Conservation (phyloP, 2,329 filamentous ascomycete species). For the Tolypocladium pustulatum region DNA sequence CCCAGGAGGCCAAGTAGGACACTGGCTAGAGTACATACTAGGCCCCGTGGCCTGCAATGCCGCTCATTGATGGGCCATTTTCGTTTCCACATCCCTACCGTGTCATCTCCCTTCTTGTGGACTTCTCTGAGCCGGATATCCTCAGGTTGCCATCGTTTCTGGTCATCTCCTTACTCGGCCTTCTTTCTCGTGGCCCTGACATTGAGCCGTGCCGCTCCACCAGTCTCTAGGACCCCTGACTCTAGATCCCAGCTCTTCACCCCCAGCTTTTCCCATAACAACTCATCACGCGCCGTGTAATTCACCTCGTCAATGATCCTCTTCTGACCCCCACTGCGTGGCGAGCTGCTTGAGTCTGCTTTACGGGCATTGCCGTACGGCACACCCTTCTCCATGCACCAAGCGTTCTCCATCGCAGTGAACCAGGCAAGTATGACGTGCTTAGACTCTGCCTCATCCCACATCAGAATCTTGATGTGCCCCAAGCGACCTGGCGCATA, state of each 20-base stretch:
- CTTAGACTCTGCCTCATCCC: conserved; percentile 14
- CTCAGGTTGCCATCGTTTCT: background rate
- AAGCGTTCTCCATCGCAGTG: conserved; percentile 24
- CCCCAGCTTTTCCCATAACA: conserved; percentile 17
- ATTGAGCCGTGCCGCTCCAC: conserved; percentile 20
- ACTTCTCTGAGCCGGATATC: too few relatives aligned
- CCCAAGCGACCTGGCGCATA: conserved; percentile 9
- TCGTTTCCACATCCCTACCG: background rate
- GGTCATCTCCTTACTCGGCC: background rate
- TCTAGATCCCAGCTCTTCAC: conserved; percentile 23
- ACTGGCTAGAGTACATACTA: too few relatives aligned
- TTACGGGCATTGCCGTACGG: conserved; percentile 9
- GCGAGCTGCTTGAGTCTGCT: background rate
- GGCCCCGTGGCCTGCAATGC: background rate
- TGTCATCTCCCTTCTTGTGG: background rate
- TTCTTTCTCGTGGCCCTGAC: background rate
- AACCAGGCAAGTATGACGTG: conserved; percentile 26
- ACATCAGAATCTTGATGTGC: conserved; percentile 24
- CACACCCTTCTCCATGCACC: conserved; percentile 15
- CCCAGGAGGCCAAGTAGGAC: too few relatives aligned
- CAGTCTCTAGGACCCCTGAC: conserved; percentile 25
- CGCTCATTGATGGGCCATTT: background rate
- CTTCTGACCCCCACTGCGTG: background rate
- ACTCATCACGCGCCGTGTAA: conserved; percentile 4
- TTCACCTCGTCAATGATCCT: background rate